A percentile compares a stretch with the other conserved stretches of the same genome.
phyloP scores from a whole-genome alignment of 2,329 filamentous ascomycete genomes.

The Hypoxylon sp. region DNA sequence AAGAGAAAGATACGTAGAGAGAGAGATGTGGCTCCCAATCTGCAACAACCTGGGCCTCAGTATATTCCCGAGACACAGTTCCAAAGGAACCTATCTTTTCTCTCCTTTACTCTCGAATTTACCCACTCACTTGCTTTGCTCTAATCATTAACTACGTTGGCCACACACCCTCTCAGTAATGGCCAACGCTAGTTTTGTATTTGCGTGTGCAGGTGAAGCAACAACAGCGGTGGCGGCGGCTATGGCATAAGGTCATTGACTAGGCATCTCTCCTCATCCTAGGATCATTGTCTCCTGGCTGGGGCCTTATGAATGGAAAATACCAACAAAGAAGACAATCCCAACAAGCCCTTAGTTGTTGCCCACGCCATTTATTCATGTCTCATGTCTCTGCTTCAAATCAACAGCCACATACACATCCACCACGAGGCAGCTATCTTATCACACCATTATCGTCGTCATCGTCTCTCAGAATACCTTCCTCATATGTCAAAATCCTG shows the following conservation, averaged over 20 bases:
- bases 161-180: constrained; percentile 36
- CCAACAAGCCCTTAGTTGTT: constrained; percentile 50
- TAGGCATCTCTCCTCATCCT: constrained; percentile 23
- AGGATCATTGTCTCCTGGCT: constrained; percentile 43
- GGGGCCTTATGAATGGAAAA: constrained; percentile 41
- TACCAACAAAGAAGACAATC: constrained; percentile 48
- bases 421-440: constrained; percentile 27
- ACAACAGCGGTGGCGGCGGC: constrained; percentile 21
- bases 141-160: constrained; percentile 29
- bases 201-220: constrained; percentile 30
- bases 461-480: constrained; percentile 7
- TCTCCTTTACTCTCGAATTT: constrained; percentile 16
- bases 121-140: constrained; percentile 18
- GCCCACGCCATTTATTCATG: constrained; percentile 43
- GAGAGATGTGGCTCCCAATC: constrained; percentile 41
- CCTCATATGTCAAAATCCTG: constrained; percentile 28
- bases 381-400: constrained; percentile 43
- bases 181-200: constrained; percentile 36
- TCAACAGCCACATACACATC: constrained; percentile 38
- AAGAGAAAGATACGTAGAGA: constrained; percentile 30
- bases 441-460: constrained; percentile 32
- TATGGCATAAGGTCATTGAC: constrained; percentile 44
- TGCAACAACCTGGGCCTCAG: constrained; percentile 52
- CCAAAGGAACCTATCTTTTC: constrained; percentile 38
- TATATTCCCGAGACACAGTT: constrained; percentile 60